These are phyloP conservation scores for Phycomyces nitens DNA, from an alignment of 192 early-diverging fungal genomes.

Conservation along the genomic window DNA sequence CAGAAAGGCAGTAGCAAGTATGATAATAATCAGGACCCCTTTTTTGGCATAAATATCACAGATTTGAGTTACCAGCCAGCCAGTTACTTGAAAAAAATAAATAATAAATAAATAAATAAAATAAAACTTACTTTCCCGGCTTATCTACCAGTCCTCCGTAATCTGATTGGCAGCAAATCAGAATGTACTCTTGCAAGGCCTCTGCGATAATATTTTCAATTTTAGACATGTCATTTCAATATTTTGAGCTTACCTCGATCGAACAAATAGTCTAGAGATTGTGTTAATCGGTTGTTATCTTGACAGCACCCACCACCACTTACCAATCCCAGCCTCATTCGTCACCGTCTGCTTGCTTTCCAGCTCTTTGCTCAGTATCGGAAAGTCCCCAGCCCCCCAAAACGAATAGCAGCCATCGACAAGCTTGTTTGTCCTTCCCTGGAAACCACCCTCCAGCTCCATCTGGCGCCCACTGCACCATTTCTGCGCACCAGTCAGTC, in stretches of 20 bases:
- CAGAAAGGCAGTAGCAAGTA: conserved; percentile 88
- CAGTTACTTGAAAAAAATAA: no score
- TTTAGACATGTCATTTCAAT: no score
- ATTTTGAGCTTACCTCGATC: conserved; percentile 44
- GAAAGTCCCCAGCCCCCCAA: conserved; percentile 85
- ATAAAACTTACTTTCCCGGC: conserved; percentile 67
- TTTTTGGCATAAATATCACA: background rate
- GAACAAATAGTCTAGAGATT: conserved; percentile 40
- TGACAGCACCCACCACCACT: background rate
- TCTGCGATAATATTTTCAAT: conserved; percentile 34
- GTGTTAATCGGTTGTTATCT: background rate
- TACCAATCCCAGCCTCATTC: background rate
- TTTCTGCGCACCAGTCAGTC: conserved; percentile 34
- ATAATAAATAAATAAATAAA: no score
- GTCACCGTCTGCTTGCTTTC: conserved; percentile 13
- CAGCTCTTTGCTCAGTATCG: conserved; percentile 58
- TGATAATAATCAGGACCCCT: conserved; percentile 87
- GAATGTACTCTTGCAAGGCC: conserved; percentile 82
- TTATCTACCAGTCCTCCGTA: conserved; percentile 89
- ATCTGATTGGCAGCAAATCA: conserved; percentile 79
- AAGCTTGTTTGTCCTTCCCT: conserved; percentile 93
- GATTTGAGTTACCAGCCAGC: no score
- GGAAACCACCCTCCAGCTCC: conserved; percentile 91
- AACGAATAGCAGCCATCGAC: conserved; percentile 99
- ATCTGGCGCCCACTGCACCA: conserved; percentile 84